Base-by-base conservation (phyloP, 352 stramenopile species). In the Globisporangium middletonii region DNA sequence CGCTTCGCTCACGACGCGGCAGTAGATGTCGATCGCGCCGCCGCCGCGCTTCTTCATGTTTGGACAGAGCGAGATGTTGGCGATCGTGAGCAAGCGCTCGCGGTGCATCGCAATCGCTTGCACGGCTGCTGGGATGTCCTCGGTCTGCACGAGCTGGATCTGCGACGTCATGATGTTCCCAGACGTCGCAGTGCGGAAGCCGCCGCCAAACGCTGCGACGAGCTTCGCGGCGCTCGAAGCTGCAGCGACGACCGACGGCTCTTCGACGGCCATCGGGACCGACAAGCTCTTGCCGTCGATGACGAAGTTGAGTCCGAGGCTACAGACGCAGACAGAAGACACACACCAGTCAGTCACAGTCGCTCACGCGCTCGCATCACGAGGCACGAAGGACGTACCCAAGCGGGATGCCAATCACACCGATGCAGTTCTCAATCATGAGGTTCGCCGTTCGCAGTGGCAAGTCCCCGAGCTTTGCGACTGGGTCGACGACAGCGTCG, bases 361-460 rank as follows among this genome's bases (percentile, higher is more conserved):
- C 3, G 7, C 7, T 3, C 45, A 58, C 7, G 13, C 11, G n/a
- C 30, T 44, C 5, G 43, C 45, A 23, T 23, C 12, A 41, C 18
- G 54, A 52, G 33, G 23, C 9, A 54, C 5, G 46, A 38, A 42
- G 16, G 35, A 67, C 72, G 55, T 63, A 88, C 62, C 84, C 86
- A n/a, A 95, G 71, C 37, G 86, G 86, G 35, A 95, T 72, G n/a
- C 79, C 81, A 6, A 94, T 72, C 37, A 92, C 83, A 48, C 86
- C 86, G 53, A 95, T 88, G 64, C 84, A 93, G 70, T 95, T 95
- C 63, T 95, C 86, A 55, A 95, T 93, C 83, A 95, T 95, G 53
- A 89, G 67, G 59, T 95, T 92, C 55, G 86, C 86, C 2, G 75
- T 88, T 35, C 78, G 79, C 60, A 91, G 66, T 16, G 82, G 77